Evolutionary conservation across 805 yeast species (phyloP), one percentile per base, ranked within the genome.

Genomic region (Barnettozyma sucrosica): DNA sequence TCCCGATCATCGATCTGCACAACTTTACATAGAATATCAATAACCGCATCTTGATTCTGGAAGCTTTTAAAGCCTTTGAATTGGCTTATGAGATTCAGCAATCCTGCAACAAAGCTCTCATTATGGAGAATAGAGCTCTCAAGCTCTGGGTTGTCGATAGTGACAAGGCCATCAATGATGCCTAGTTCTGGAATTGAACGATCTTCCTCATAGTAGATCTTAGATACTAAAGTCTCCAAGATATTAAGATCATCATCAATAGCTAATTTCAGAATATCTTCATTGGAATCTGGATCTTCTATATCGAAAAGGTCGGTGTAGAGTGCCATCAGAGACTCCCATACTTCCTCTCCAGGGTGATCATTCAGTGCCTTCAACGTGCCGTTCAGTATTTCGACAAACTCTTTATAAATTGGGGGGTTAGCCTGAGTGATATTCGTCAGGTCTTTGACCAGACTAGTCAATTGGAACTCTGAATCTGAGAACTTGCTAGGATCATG

Each of bases 301-400:
- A 41, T 45, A 23, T 56, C 59, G 10, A 55, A 47, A 7, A 55
- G 23, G 36, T 55, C 60, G 10, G 46, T 39, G 14, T 55, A 45
- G 3, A 56, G 38, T 7, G 25, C 16, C 1, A 50, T 30, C 10
- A 51, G 40, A 7, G 53, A 51, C 10, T 54, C 55, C 14, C 53
- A 44, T 9, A 56, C 49, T 23, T 55, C 56, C 3, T 45, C 51
- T 25, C 57, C 55, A 4, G 53, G 52, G 39, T 58, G 61, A 11
- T 42, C 21, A 2, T 47, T 37, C 10, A 56, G 10, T 1, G 33
- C 11, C 4, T n/a, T 33, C 21, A 26, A 38, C 10, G 25, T 44
- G 13, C 14, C 48, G 6, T 33, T 36, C 7, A 51, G 9, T 3
- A 41, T 2, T 3, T 41, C 36, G 20, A 40, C 32, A n/a, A 51